Evolutionary conservation across 129 eudicot genomes (phyloP), one percentile per base, ranked within the genome.

Genomic region (Mikania micrantha): DNA sequence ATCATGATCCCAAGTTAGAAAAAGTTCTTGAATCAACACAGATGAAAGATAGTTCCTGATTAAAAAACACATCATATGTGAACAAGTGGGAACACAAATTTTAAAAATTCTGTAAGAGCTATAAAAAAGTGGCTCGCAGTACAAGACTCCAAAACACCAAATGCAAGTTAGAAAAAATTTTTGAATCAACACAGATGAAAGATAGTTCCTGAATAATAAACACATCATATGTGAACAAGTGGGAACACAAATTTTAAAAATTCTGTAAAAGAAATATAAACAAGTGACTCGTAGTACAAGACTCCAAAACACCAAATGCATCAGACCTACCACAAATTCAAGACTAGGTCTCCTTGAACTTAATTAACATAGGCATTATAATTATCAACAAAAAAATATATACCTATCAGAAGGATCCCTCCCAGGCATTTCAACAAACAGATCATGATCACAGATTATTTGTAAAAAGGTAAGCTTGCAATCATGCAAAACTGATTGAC

Each of bases 351-450:
- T 20, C 12, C 45, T 69, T 15, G 34, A 57, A 58, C 31, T 57
- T 41, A 38, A 27, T 24, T 36, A 58, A 58, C 45, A 31, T 67
- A 60, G n/a, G 50, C 36, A 57, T 13, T 57, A 15, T 29, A 57
- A 57, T 22, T 34, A 20, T 20, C 27, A 49, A 38, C 64, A 29
- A 48, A 25, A 25, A 28, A 17, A 13, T 64, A 39, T 24, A 69
- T 54, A 89, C 99, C 99, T 86, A 85, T 94, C 99, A 60, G 99
- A 94, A 66, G 99, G 99, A 82, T 94, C 99, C 64, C 99, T 76
- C 3, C 99, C 99, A 9, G 99, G 99, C 99, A 94, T 94, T 76
- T 94, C 99, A 70, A 94, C 97, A 77, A 94, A 94, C 48, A 94
- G 90, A 85, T 94, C 99, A 69, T 94, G 99, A 65, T 94, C 99